phyloP scores from a whole-genome alignment of 2,329 filamentous ascomycete genomes.

The Calonectria montana region DNA sequence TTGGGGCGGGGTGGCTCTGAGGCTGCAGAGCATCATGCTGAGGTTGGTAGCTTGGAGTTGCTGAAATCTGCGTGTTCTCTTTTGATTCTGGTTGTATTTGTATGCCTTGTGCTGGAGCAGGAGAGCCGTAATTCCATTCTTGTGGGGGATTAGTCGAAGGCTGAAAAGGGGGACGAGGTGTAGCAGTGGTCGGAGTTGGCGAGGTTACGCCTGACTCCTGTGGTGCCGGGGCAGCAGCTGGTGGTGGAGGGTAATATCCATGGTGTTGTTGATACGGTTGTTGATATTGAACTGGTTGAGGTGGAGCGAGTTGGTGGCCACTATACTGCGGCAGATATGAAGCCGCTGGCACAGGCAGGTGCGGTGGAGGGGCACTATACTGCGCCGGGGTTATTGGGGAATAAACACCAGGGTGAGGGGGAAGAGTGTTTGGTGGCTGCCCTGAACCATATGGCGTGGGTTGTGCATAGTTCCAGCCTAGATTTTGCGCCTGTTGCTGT shows the following conservation, averaged over 20 bases:
- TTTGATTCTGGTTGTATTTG: neutral
- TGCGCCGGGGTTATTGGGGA: slow-evolving; percentile 1
- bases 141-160: neutral
- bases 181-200: neutral
- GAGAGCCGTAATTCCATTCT: neutral
- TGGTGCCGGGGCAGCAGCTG: neutral
- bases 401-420: neutral
- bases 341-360: neutral
- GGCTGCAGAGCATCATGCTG: neutral
- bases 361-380: slow-evolving; percentile 6
- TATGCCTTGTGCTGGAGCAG: neutral
- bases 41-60: neutral
- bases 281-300: neutral
- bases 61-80: neutral
- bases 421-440: neutral
- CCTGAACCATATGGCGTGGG: neutral
- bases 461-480: slow-evolving; percentile 16
- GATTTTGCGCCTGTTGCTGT: slow-evolving; percentile 18
- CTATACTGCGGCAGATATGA: slow-evolving; percentile 15
- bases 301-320: neutral
- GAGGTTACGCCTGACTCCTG: slow-evolving; percentile 9
- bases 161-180: neutral
- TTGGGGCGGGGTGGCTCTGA: neutral
- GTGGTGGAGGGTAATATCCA: neutral
- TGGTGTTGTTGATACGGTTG: neutral